Evolutionary conservation across 345 rosid species (phyloP), one percentile per base, ranked within the genome.

Genomic region (Melaleuca alternifolia): DNA sequence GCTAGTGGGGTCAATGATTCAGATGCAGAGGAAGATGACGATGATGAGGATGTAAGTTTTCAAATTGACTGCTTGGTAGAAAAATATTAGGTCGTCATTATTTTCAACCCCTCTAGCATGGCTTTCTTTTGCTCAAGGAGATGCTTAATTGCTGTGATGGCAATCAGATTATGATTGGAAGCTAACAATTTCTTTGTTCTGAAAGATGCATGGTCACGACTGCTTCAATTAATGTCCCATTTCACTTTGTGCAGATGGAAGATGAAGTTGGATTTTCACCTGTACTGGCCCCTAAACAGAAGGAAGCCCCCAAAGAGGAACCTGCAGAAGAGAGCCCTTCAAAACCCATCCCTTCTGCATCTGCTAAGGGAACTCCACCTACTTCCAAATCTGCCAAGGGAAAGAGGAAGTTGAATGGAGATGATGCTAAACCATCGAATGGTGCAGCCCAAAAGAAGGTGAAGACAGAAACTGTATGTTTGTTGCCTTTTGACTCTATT

Each of bases 1-100:
- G 86, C 97, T 87, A 90, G 87, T 91, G 98, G 98, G 84, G 88
- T 90, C 83, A 87, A 93, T 89, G 98, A 96, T 50, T 95, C 98
- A 4, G 99, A 96, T 52, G 93, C 90, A 54, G 99, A 97, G 10
- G 99, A 95, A 3, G 99, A 97, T 5, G 96, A 93, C 0, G 94
- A 93, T 1, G 96, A 95, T 0, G 97, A 95, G 12, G 97, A 96
- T 20, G 99, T 95, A 93, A 91, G 95, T 86, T 90, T 83, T 54
- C 86, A 51, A 82, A 53, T 71, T 81, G 28, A 59, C 11, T 84
- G 54, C 46, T 87, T 26, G 9, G n/a, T 44, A 37, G 79, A 62
- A 62, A 33, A 71, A 37, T 37, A 71, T 18, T 41, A 71, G 48
- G 48, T 28, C 15, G 6, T 54, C 54, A 52, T 61, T 54, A 23